Base-by-base conservation (phyloP, 306 rosid genomes). In the Echinosophora koreensis region DNA sequence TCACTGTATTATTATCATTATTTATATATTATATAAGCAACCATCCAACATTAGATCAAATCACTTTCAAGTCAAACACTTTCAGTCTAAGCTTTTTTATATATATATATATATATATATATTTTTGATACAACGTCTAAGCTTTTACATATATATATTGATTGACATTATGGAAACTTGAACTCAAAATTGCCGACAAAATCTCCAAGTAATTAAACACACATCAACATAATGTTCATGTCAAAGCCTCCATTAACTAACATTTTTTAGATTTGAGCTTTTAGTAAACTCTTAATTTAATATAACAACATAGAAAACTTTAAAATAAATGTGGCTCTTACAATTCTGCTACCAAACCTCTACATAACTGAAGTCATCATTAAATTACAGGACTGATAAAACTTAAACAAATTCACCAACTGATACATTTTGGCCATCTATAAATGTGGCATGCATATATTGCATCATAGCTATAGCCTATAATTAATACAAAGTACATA, bases 171-270 rank as follows among this genome's bases (percentile, higher is more conserved):
- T n/a, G 41, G 55, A 72, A 74, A 64, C 67, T 71, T 84, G 82
- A 70, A 80, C 79, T 63, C 77, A 75, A 64, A 81, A 64, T 80
- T 70, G 79, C 76, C 82, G 79, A 80, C 87, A 84, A 64, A 79
- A 71, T 65, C 35, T 54, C 64, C 16, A 50, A 69, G 22, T 27
- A 67, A 73, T 79, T 52, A 38, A 59, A 67, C 70, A 69, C 60
- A 37, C 66, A 37, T 68, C 69, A 8, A 34, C 11, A 66, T 54
- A 52, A 63, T 27, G 38, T 57, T 76, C 78, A 14, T 77, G 17
- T 17, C 15, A 22, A 28, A 34, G 44, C 71, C 72, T 77, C 59
- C 32, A 59, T 27, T 68, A 69, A 49, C 35, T 8, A 41, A 56
- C 27, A 30, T 55, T 38, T 41, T n/a, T 34, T 50, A 34, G 27